These are phyloP conservation scores for Brassica cretica DNA, from an alignment of 345 rosid genomes.

Conservation along the genomic window DNA sequence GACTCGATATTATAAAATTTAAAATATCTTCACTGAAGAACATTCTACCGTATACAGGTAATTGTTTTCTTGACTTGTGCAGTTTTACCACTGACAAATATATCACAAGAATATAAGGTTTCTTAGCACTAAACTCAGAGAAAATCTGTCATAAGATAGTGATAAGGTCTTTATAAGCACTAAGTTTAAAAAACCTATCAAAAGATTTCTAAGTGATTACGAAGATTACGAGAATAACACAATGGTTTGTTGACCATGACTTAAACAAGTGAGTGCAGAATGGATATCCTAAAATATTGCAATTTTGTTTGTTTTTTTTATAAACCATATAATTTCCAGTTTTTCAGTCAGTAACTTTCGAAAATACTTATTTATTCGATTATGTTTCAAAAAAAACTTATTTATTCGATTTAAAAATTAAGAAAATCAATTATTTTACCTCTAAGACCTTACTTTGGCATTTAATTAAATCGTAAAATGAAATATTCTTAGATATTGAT, in stretches of 20 bases:
- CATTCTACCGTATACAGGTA: not conserved
- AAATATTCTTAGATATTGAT: not conserved
- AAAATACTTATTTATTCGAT: not conserved
- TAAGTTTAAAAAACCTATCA: not conserved
- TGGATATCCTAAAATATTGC: not conserved
- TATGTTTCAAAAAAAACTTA: too few relatives aligned
- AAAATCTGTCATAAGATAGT: not conserved
- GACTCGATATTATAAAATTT: not conserved
- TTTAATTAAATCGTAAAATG: not conserved
- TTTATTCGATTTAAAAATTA: too few relatives aligned
- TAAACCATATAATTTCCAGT: not conserved
- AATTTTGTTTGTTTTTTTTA: not conserved
- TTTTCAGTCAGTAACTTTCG: not conserved
- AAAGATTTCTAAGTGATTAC: not conserved
- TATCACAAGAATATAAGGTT: not conserved
- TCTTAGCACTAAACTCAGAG: not conserved
- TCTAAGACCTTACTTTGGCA: not conserved
- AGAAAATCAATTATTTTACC: not conserved
- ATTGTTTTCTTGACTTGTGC: not conserved
- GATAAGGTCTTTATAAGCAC: not conserved
- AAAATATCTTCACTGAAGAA: not conserved
- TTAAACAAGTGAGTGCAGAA: not conserved
- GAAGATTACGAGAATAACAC: not conserved
- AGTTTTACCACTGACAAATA: not conserved
- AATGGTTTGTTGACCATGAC: not conserved